phyloP scores from a whole-genome alignment of 73 alveolate genomes.

The Urostyla sp. region DNA sequence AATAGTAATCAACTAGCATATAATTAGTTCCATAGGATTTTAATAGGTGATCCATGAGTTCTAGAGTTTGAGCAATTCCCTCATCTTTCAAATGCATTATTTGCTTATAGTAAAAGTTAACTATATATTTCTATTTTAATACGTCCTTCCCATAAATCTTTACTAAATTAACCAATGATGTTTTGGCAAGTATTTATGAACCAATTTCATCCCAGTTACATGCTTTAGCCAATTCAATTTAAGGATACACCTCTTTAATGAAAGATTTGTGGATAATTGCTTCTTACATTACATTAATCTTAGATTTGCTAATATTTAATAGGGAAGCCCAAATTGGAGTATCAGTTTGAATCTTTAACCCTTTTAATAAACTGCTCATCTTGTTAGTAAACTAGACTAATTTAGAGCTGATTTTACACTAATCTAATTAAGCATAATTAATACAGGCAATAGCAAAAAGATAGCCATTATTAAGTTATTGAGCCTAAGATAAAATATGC shows the following conservation, averaged over 20 bases:
- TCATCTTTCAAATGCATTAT: not conserved
- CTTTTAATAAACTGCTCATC: not conserved
- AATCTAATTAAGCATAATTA: conserved; percentile 22
- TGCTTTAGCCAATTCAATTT: conserved; percentile 4
- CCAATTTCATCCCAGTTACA: conserved; percentile 34
- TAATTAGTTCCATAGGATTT: conserved; percentile 35
- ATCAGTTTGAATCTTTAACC: conserved; percentile 14
- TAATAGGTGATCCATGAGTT: conserved; percentile 18
- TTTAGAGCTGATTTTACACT: not conserved
- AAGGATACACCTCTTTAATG: conserved; percentile 11
- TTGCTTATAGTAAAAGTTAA: not conserved
- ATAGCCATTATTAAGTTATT: conserved; percentile 7
- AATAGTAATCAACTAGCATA: conserved; percentile 37
- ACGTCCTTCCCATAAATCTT: conserved; percentile 16
- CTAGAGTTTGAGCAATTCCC: not conserved
- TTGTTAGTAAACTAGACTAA: not conserved
- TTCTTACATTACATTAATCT: not conserved
- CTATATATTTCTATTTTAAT: not conserved
- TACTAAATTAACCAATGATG: not conserved
- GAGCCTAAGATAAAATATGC: conserved; percentile 58
- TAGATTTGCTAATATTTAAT: conserved; percentile 20
- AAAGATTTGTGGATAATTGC: conserved; percentile 2
- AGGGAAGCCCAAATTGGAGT: conserved; percentile 45
- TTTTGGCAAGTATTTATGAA: conserved; percentile 3
- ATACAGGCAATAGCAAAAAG: conserved; percentile 24